A percentile compares a stretch with the other conserved stretches of the same genome.
phyloP scores from a whole-genome alignment of 2,329 filamentous ascomycete genomes.

The Monosporascus ibericus region DNA sequence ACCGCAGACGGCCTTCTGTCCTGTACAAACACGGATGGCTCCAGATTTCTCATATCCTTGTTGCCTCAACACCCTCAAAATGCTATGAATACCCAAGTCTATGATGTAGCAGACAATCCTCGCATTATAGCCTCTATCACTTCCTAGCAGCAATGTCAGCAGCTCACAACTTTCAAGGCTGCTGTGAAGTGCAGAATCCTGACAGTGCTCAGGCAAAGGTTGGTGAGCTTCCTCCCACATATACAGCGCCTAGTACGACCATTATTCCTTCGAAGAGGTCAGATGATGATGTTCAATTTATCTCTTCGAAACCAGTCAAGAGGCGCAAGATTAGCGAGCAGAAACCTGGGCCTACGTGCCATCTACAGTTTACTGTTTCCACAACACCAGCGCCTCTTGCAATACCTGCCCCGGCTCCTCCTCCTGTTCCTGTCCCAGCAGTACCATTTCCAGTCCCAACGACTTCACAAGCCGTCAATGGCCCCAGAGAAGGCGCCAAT shows the following conservation, averaged over 20 bases:
- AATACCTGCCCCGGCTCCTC: not conserved
- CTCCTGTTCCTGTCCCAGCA: not conserved
- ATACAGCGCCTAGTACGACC: not conserved
- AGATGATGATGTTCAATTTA: constrained; percentile 38
- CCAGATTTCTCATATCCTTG: constrained; percentile 1
- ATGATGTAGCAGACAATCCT: not conserved
- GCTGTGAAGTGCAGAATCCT: constrained; percentile 2
- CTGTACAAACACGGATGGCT: constrained; percentile 14
- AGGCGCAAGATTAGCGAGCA: constrained; percentile 25
- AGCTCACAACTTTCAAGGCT: constrained; percentile 4
- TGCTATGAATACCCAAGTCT: not conserved
- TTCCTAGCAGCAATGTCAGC: constrained; percentile 9
- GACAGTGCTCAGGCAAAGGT: not conserved
- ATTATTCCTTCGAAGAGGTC: constrained; percentile 21
- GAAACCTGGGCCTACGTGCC: not conserved
- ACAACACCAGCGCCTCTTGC: constrained; percentile 1
- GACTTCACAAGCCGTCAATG: constrained; percentile 1
- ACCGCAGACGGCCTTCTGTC: not conserved
- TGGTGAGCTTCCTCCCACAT: not conserved
- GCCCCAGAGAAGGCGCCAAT: constrained; percentile 8
- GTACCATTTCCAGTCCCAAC: not conserved
- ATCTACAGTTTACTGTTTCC: constrained; percentile 1
- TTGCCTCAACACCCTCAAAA: not conserved
- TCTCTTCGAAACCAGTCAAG: constrained; percentile 38
- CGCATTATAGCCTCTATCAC: not conserved